Conservation (phyloP, 2,329 filamentous ascomycete species). For the Aspergillus viridinutans region DNA sequence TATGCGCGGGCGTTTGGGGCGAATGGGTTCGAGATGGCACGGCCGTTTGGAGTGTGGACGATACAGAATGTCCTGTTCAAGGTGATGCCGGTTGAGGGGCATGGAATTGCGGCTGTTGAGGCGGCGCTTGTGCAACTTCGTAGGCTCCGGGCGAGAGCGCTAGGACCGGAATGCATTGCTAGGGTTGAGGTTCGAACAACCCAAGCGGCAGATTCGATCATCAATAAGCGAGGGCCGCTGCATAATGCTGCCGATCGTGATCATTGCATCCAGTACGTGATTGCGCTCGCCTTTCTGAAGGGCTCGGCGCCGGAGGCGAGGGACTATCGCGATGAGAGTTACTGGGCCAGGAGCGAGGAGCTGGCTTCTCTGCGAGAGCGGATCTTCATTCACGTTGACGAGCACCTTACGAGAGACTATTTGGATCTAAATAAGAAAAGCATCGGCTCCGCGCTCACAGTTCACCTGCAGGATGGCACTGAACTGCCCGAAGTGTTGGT, state of each 20-base stretch:
- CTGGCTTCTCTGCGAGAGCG: conserved; percentile 24
- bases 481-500: conserved; percentile 27
- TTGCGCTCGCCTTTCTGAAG: conserved; percentile 32
- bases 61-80: conserved; percentile 24
- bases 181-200: conserved; percentile 27
- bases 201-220: conserved; percentile 28
- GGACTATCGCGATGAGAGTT: conserved; percentile 27
- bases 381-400: conserved; percentile 23
- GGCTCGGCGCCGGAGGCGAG: conserved; percentile 15
- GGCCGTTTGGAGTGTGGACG: conserved; percentile 18
- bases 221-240: conserved; percentile 29
- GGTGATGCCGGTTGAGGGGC: conserved; percentile 30
- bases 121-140: conserved; percentile 21
- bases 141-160: conserved; percentile 9
- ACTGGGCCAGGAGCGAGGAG: conserved; percentile 17
- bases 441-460: conserved; percentile 22
- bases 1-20: conserved; percentile 21
- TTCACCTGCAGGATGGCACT: conserved; percentile 21
- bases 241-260: conserved; percentile 32
- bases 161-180: conserved; percentile 18
- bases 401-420: conserved; percentile 29
- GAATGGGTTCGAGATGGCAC: conserved; percentile 14
- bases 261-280: conserved; percentile 34
- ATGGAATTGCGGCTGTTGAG: conserved; percentile 32
- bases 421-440: conserved; percentile 23